Base-by-base conservation (phyloP, 345 rosid genomes). In the Turnera subulata region DNA sequence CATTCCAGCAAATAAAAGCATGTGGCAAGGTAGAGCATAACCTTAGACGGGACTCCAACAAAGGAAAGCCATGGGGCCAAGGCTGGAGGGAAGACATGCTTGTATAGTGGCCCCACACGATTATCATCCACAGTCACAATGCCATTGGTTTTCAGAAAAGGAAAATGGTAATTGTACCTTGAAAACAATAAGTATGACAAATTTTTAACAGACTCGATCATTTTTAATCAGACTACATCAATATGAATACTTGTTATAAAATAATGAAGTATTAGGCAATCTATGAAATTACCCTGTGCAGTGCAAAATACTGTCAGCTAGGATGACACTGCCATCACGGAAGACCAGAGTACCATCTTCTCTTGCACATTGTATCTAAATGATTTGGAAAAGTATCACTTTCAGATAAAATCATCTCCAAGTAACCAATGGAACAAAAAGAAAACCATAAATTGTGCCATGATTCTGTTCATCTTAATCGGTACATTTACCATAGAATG, bases 261-360 rank as follows among this genome's bases (percentile, higher is more conserved):
- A 49, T n/a, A n/a, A n/a, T n/a, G n/a, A n/a, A n/a, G n/a, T n/a
- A n/a, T n/a, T n/a, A n/a, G n/a, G n/a, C 42, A 2, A 29, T 62
- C 46, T 26, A n/a, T 23, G 42, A 58, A 32, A 44, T 40, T 81
- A 90, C 86, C 88, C 90, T 0, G 95, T 88, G 78, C 92, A 84
- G 65, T 88, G 98, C 56, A 91, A 66, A 67, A 91, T 81, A 32
- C 74, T 70, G 74, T 86, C 80, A 14, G 85, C 89, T 1, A 11
- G 26, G 29, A 78, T 58, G 11, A 49, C 65, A 54, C 64, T 69
- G 64, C 96, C 85, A 45, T 81, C 84, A 12, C 59, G 74, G 56
- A 88, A 84, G 45, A 81, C 67, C 62, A 84, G 68, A 10, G 73
- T 68, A 35, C 97, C 94, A 76, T 88, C 89, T 59, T 73, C 71